Percentiles rank a stretch among this genome's conserved stretches.
Evolutionary conservation across 2,329 filamentous ascomycete genomes (phyloP).

Genomic region (Phialophora chinensis): DNA sequence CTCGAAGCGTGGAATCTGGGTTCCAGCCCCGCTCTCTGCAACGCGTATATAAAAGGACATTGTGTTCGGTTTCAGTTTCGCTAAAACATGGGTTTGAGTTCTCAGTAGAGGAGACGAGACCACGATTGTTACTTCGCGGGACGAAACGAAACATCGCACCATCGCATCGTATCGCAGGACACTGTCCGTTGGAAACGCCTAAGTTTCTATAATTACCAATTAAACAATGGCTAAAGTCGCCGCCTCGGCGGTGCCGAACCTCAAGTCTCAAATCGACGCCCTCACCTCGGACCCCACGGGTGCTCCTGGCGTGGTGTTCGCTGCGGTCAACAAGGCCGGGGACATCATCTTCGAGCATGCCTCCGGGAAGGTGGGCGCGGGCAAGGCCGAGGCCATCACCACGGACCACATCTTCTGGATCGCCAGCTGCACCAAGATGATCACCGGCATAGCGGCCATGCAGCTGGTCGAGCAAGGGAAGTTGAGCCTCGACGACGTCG

Average conservation of each 20-base stretch:
- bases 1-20: not conserved
- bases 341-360: constrained; percentile 42
- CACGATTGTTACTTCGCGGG: too few relatives aligned
- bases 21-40: constrained; percentile 2
- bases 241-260: constrained; percentile 29
- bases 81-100: too few relatives aligned
- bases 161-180: too few relatives aligned
- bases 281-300: constrained; percentile 33
- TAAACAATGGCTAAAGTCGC: constrained; percentile 37
- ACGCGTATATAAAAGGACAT: not conserved
- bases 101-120: too few relatives aligned
- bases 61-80: too few relatives aligned
- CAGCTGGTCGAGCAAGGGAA: constrained; percentile 62
- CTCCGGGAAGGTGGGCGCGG: constrained; percentile 39
- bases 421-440: constrained; percentile 64
- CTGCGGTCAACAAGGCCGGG: constrained; percentile 40
- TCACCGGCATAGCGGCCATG: constrained; percentile 61
- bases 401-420: constrained; percentile 53
- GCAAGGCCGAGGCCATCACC: constrained; percentile 38
- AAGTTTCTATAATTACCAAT: not conserved
- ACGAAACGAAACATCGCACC: too few relatives aligned
- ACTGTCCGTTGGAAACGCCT: too few relatives aligned
- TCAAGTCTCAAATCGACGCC: constrained; percentile 38
- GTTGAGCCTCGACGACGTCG: constrained; percentile 57
- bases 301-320: constrained; percentile 39